These are phyloP conservation scores for Volutella citrinella DNA, from an alignment of 2,329 filamentous ascomycete genomes.

Conservation along the genomic window DNA sequence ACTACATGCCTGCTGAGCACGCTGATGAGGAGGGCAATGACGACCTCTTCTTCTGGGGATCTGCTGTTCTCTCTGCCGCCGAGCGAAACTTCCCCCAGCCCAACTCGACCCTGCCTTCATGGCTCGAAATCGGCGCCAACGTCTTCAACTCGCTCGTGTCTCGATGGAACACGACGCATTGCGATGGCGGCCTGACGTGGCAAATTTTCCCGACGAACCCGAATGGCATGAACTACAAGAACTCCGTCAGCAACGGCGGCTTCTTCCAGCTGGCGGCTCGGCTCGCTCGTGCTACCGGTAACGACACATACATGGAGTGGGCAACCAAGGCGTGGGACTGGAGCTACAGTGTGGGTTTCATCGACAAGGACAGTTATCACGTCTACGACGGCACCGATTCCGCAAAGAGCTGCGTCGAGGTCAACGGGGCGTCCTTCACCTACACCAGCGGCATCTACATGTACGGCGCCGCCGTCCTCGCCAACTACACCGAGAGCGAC, in stretches of 20 bases:
- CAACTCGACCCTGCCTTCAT: constrained; percentile 53
- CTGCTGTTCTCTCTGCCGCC: constrained; percentile 64
- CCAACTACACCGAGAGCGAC: constrained; percentile 53
- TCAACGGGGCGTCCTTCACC: constrained; percentile 58
- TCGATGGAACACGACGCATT: constrained; percentile 68
- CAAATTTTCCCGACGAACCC: constrained; percentile 75
- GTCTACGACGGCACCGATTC: constrained; percentile 63
- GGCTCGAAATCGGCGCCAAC: constrained; percentile 65
- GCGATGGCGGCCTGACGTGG: constrained; percentile 73
- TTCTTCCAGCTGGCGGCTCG: constrained; percentile 80
- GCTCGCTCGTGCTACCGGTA: constrained; percentile 66
- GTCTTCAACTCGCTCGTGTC: constrained; percentile 68
- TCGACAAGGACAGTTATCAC: constrained; percentile 47
- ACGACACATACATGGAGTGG: constrained; percentile 65
- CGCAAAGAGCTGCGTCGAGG: constrained; percentile 48
- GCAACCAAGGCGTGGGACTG: constrained; percentile 66
- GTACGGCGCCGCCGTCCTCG: constrained; percentile 62
- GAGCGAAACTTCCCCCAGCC: constrained; percentile 66
- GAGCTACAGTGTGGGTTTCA: constrained; percentile 54
- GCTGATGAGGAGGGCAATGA: constrained; percentile 67
- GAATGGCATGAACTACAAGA: constrained; percentile 79
- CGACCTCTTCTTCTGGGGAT: constrained; percentile 72
- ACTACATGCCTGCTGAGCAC: constrained; percentile 59
- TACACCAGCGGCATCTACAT: constrained; percentile 66
- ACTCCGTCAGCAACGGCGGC: constrained; percentile 76